A percentile compares a stretch with the other conserved stretches of the same genome.
Conservation (phyloP, 129 eudicot species). For the Flaveria ramosissima region DNA sequence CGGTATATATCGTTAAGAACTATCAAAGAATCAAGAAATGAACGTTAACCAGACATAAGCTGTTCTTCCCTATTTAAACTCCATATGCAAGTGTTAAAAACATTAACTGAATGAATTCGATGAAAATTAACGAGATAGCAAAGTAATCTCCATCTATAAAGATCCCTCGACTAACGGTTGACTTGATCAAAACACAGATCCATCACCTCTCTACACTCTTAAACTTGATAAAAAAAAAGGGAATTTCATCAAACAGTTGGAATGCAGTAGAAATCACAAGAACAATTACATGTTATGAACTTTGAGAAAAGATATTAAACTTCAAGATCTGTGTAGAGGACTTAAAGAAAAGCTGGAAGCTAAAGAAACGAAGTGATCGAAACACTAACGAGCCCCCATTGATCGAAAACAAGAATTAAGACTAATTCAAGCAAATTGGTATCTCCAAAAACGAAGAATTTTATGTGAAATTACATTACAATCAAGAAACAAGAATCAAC, state of each 20-base stretch:
- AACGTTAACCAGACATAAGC: too few relatives aligned
- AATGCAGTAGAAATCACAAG: constrained; percentile 18
- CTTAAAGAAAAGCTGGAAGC: not conserved
- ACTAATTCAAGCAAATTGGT: not conserved
- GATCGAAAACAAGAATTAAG: not conserved
- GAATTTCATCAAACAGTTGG: constrained; percentile 32
- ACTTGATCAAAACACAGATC: constrained; percentile 43
- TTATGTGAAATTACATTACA: not conserved
- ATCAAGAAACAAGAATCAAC: too few relatives aligned
- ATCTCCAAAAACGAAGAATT: not conserved
- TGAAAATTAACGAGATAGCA: constrained; percentile 22
- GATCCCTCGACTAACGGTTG: constrained; percentile 52
- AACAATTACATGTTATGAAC: constrained; percentile 28
- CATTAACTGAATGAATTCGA: constrained; percentile 35
- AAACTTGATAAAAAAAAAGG: constrained; percentile 29
- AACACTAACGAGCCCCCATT: constrained; percentile 64
- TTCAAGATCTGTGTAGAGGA: constrained; percentile 4
- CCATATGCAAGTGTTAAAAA: constrained; percentile 33
- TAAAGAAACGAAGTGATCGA: not conserved
- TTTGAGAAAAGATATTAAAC: not conserved
- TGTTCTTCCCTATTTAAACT: constrained; percentile 35
- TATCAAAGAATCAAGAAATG: constrained; percentile 53
- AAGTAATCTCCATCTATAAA: constrained; percentile 42
- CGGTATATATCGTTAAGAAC: constrained; percentile 27
- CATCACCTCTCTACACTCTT: constrained; percentile 38